phyloP scores from a whole-genome alignment of 2,329 filamentous ascomycete genomes.

The Ophiostoma triangulosporum region DNA sequence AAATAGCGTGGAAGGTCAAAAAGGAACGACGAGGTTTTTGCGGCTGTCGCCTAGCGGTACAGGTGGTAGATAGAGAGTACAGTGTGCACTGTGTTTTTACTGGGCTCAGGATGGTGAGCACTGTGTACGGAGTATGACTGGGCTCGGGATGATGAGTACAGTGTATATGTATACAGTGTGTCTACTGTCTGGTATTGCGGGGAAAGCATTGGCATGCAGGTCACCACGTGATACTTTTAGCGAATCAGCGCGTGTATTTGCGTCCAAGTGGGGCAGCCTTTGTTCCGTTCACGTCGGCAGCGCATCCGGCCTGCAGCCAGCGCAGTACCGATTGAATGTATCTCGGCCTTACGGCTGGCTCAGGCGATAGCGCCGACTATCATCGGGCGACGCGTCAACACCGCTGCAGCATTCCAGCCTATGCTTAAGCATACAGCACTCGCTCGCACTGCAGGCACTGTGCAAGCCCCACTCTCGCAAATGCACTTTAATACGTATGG shows the following conservation, averaged over 20 bases:
- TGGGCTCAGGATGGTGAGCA: not conserved
- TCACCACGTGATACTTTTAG: conserved; percentile 1
- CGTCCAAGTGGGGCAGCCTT: not conserved
- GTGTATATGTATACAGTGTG: not conserved
- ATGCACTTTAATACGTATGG: not conserved
- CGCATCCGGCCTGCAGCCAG: not conserved
- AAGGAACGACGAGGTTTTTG: conserved; percentile 8
- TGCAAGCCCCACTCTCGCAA: not conserved
- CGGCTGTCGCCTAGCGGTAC: conserved; percentile 4
- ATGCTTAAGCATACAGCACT: too few relatives aligned
- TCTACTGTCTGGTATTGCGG: not conserved
- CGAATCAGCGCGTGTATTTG: conserved; percentile 2
- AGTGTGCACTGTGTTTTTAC: conserved; percentile 3
- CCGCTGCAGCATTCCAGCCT: too few relatives aligned
- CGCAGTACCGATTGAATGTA: not conserved
- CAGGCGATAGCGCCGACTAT: not conserved
- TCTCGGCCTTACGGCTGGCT: not conserved
- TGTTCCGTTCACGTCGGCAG: too few relatives aligned
- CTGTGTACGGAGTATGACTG: too few relatives aligned
- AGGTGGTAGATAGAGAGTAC: conserved; percentile 5
- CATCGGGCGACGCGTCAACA: not conserved
- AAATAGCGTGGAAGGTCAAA: conserved; percentile 3
- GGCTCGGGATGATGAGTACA: not conserved
- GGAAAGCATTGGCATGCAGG: not conserved
- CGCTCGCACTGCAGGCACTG: not conserved